Evolutionary conservation across 1,284 basidiomycete species (phyloP).

Genomic region (Rhodotorula sp.): DNA sequence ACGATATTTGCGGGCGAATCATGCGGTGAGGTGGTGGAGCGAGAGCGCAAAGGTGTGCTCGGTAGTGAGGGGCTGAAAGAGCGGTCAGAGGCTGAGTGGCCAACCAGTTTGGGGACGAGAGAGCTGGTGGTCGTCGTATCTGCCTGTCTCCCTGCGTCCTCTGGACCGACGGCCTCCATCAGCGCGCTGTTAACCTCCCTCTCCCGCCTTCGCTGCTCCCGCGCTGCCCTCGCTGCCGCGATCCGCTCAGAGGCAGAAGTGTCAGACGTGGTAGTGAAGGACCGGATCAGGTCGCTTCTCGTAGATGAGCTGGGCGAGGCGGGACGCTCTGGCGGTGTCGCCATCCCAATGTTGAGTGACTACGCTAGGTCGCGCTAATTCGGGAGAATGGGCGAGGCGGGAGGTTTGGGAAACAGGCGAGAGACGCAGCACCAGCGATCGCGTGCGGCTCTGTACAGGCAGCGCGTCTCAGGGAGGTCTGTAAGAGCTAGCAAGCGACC

Average conservation of each 20-base stretch:
- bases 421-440: neutral
- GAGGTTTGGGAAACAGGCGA: neutral
- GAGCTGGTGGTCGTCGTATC: neutral
- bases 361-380: neutral
- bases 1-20: neutral
- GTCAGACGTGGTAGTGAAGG: conserved; percentile 20
- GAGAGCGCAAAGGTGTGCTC: conserved; percentile 1
- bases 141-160: neutral
- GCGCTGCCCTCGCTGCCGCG: conserved; percentile 13
- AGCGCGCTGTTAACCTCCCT: neutral
- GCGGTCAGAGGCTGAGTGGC: conserved; percentile 16
- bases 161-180: neutral
- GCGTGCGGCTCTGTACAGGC: no score
- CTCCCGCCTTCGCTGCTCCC: conserved; percentile 2
- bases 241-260: conserved; percentile 19
- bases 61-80: conserved; percentile 23
- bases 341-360: conserved; percentile 3
- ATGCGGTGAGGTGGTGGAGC: neutral
- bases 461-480: no score
- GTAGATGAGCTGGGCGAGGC: neutral
- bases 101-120: conserved; percentile 5
- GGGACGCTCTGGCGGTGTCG: neutral
- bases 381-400: neutral
- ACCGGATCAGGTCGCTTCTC: conserved; percentile 13
- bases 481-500: no score